Conservation (phyloP, 179 eudicot genomes). For the Corrigiola litoralis region DNA sequence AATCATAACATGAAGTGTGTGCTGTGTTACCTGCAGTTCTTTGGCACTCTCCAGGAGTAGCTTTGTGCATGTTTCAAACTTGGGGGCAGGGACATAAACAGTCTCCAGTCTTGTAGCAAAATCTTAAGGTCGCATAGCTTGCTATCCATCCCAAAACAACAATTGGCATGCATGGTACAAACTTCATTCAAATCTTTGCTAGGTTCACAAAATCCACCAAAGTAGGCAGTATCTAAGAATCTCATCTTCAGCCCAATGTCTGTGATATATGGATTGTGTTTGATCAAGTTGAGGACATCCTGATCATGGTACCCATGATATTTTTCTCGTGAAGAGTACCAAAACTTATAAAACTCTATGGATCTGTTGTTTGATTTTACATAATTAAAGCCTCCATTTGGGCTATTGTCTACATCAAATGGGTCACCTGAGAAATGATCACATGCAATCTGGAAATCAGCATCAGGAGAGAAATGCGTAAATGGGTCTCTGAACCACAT, state of each 20-base stretch:
- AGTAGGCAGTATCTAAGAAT: constrained; percentile 65
- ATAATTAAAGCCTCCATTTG: constrained; percentile 78
- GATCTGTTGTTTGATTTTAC: constrained; percentile 67
- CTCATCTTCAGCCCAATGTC: constrained; percentile 62
- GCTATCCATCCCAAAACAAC: constrained; percentile 67
- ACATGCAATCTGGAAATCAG: constrained; percentile 86
- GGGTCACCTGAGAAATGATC: constrained; percentile 61
- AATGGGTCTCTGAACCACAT: constrained; percentile 95
- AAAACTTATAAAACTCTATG: constrained; percentile 70
- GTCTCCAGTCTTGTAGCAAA: constrained; percentile 77
- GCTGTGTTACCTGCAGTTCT: constrained; percentile 45
- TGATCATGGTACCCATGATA: constrained; percentile 78
- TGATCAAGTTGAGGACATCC: constrained; percentile 74
- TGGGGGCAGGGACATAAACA: constrained; percentile 51
- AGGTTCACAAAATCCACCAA: constrained; percentile 87
- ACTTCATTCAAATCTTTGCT: constrained; percentile 62
- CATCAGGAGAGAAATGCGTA: constrained; percentile 48
- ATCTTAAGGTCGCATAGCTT: constrained; percentile 68
- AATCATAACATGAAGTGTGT: neutral
- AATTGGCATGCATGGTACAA: constrained; percentile 84
- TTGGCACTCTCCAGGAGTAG: constrained; percentile 58
- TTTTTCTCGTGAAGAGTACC: constrained; percentile 49
- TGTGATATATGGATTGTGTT: constrained; percentile 40
- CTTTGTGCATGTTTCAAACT: constrained; percentile 31
- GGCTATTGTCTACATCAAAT: constrained; percentile 44